These are phyloP conservation scores for Phoenix roebelenii DNA, from an alignment of 176 grass and related monocot genomes.

Conservation along the genomic window DNA sequence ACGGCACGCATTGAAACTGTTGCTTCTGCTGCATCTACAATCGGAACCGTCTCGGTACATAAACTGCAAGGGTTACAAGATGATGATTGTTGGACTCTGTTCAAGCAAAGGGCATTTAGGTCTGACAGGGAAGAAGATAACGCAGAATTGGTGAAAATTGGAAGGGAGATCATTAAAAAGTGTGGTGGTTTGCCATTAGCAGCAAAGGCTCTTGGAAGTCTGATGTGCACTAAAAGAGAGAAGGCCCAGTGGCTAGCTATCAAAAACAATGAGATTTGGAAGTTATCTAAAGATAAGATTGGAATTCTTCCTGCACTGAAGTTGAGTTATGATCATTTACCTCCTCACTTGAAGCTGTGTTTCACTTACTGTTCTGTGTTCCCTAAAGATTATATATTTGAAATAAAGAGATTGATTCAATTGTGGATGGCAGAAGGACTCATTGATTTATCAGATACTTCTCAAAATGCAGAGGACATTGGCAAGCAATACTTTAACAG, in stretches of 20 bases:
- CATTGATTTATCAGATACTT: no score
- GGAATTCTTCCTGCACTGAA: conserved; percentile 1
- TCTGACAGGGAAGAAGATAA: neutral
- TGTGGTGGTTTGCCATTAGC: conserved; percentile 17
- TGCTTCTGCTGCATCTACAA: neutral
- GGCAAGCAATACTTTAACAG: no score
- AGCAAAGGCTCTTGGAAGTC: conserved; percentile 20
- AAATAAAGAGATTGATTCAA: no score
- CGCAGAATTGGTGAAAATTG: conserved; percentile 8
- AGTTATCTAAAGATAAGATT: conserved; percentile 1
- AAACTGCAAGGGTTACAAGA: neutral
- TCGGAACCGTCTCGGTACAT: neutral
- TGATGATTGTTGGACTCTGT: conserved; percentile 16
- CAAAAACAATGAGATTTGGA: conserved; percentile 16
- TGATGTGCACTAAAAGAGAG: neutral
- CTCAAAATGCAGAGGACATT: no score
- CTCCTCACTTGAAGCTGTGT: neutral
- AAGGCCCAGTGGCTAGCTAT: conserved; percentile 12
- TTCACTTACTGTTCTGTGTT: no score
- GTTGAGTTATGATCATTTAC: conserved; percentile 19
- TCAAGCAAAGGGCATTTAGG: conserved; percentile 2
- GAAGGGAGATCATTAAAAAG: conserved; percentile 15
- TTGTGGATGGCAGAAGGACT: no score
- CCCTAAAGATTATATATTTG: no score
- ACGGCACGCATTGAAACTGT: no score